Conservation (phyloP, 108 stramenopile genomes). For the Fragilaria crotonensis region DNA sequence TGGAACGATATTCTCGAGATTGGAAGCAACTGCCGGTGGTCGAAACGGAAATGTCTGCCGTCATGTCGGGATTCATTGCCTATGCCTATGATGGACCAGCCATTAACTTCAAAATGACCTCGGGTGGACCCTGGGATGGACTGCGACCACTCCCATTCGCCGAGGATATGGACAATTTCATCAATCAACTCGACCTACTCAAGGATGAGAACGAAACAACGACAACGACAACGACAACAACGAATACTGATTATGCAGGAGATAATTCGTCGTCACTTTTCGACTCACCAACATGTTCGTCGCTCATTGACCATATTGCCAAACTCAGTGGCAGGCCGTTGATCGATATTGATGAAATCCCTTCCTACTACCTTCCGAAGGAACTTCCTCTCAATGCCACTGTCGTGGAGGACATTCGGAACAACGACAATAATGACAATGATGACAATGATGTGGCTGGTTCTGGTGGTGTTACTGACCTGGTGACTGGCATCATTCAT, state of each 20-base stretch:
- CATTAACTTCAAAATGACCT: conserved; percentile 42
- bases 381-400: too few relatives aligned
- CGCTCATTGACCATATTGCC: background rate
- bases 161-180: conserved; percentile 38
- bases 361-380: conserved; percentile 7
- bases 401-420: too few relatives aligned
- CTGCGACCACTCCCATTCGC: conserved; percentile 15
- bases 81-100: conserved; percentile 66
- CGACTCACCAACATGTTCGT: conserved; percentile 4
- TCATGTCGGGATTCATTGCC: conserved; percentile 49
- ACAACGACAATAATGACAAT: too few relatives aligned
- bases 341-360: conserved; percentile 1
- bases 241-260: background rate
- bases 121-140: conserved; percentile 42
- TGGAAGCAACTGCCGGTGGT: conserved; percentile 44
- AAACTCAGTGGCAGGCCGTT: background rate
- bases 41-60: conserved; percentile 32
- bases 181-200: conserved; percentile 12
- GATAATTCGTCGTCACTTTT: background rate
- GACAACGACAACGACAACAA: background rate
- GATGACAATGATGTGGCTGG: too few relatives aligned
- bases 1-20: conserved; percentile 27
- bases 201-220: too few relatives aligned
- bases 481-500: too few relatives aligned
- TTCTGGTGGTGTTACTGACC: too few relatives aligned